These are phyloP conservation scores for Cutaneotrichosporon cavernicola DNA, from an alignment of 1,284 basidiomycete genomes.

Conservation along the genomic window DNA sequence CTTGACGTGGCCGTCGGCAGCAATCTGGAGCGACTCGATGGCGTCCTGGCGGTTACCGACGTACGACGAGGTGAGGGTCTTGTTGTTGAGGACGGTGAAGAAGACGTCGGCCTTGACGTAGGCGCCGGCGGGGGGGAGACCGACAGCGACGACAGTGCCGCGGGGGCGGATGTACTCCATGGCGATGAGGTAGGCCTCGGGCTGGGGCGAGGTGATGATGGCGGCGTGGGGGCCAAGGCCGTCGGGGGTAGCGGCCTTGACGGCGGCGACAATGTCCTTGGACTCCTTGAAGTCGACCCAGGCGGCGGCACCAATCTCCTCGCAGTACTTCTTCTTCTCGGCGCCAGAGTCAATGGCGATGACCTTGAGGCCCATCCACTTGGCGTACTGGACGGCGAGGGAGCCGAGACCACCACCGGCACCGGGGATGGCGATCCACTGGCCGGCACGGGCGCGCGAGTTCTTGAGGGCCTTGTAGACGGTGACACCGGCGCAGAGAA, in stretches of 20 bases:
- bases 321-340: conserved; percentile 69
- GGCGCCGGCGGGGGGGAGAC: conserved; percentile 64
- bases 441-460: conserved; percentile 66
- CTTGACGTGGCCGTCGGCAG: conserved; percentile 66
- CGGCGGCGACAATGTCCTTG: conserved; percentile 37
- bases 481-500: conserved; percentile 68
- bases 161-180: conserved; percentile 66
- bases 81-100: conserved; percentile 69
- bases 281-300: conserved; percentile 73
- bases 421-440: conserved; percentile 71
- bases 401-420: conserved; percentile 55
- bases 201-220: conserved; percentile 60
- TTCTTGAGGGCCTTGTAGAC: conserved; percentile 78
- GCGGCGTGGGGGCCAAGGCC: conserved; percentile 74
- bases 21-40: conserved; percentile 68
- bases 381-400: conserved; percentile 72
- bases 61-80: conserved; percentile 70
- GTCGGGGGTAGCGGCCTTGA: conserved; percentile 61
- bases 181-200: conserved; percentile 67
- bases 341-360: conserved; percentile 74
- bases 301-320: conserved; percentile 68
- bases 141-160: conserved; percentile 70
- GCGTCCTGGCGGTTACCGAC: conserved; percentile 73
- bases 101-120: conserved; percentile 60
- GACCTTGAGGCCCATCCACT: conserved; percentile 70